phyloP scores from a whole-genome alignment of 768 basidiomycete genomes.

The Calocybe gangraenosa region DNA sequence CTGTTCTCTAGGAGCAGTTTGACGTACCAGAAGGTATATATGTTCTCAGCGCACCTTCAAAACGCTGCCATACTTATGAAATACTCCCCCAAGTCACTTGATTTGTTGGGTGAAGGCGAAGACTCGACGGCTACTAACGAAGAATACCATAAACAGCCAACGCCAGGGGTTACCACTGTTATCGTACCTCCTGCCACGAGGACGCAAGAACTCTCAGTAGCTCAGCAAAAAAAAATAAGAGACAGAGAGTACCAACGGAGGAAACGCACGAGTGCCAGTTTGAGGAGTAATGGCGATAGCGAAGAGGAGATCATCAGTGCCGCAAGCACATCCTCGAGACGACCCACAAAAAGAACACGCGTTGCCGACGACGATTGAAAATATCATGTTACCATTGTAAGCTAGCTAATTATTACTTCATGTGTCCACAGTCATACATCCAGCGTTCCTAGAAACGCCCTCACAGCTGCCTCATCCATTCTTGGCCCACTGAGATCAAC shows the following conservation, averaged over 20 bases:
- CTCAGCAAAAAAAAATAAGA: conserved; percentile 72
- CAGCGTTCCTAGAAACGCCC: conserved; percentile 46
- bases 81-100: conserved; percentile 56
- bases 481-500: conserved; percentile 73
- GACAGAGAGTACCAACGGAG: conserved; percentile 79
- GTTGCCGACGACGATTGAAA: conserved; percentile 61
- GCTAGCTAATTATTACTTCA: background rate
- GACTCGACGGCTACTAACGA: conserved; percentile 52
- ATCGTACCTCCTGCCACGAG: conserved; percentile 72
- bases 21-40: conserved; percentile 65
- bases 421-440: conserved; percentile 35
- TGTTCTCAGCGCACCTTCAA: conserved; percentile 7
- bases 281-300: conserved; percentile 66
- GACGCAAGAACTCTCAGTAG: conserved; percentile 61
- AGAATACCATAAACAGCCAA: conserved; percentile 63
- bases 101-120: conserved; percentile 69
- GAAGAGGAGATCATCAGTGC: conserved; percentile 62
- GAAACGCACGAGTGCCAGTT: conserved; percentile 63
- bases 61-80: conserved; percentile 1
- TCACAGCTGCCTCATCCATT: conserved; percentile 49
- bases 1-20: conserved; percentile 80
- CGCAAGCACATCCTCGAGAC: conserved; percentile 44
- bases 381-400: background rate
- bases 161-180: conserved; percentile 71
- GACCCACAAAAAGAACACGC: conserved; percentile 67